Evolutionary conservation across 2,329 filamentous ascomycete genomes (phyloP).

Genomic region (Chaetothyriales sp.): DNA sequence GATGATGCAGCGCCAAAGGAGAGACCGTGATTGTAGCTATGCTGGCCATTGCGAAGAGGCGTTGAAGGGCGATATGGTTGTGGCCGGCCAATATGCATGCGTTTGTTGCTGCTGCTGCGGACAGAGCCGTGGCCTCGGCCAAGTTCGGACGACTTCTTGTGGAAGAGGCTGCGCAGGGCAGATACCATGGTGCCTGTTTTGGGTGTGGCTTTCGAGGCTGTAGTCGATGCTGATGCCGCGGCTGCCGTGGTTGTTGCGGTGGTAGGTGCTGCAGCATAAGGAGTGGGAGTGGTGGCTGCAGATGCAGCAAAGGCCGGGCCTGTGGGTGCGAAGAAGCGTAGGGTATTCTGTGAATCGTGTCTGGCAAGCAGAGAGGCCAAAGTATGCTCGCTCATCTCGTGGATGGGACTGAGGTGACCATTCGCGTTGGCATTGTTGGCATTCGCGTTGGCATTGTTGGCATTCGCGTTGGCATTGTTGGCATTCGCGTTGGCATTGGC

Average conservation of each 20-base stretch:
- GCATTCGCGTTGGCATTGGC: constrained; percentile 3
- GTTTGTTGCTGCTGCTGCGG: background rate
- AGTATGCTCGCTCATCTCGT: background rate
- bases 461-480: constrained; percentile 2
- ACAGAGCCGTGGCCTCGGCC: background rate
- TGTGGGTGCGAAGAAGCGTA: background rate
- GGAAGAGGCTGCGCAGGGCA: background rate
- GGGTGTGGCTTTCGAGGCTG: background rate
- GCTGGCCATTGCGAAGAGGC: background rate
- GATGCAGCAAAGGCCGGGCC: background rate
- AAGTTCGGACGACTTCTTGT: background rate
- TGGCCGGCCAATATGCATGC: background rate
- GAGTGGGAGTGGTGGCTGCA: background rate
- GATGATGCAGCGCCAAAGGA: background rate
- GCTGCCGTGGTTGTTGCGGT: background rate
- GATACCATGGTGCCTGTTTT: background rate
- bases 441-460: constrained; percentile 1
- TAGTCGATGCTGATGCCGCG: background rate
- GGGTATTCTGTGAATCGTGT: background rate
- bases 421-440: constrained; percentile 3
- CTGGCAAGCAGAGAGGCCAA: background rate
- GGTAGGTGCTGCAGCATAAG: background rate
- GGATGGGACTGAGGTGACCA: background rate
- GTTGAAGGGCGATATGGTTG: background rate
- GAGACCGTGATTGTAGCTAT: background rate